Conservation (phyloP, 805 yeast species). For the Candida tibetensis region DNA sequence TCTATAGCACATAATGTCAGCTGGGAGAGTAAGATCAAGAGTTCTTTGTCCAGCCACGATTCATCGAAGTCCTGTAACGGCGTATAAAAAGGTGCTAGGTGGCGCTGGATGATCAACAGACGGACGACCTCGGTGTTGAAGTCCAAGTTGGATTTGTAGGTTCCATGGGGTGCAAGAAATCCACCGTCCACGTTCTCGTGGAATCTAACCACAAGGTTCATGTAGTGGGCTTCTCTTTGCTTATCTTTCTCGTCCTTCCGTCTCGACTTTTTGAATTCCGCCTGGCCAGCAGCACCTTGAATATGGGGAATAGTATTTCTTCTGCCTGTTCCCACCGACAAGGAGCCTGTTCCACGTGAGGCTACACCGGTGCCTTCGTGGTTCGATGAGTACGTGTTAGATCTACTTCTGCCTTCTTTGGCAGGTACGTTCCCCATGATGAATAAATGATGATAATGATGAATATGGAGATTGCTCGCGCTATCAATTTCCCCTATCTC, state of each 20-base stretch:
- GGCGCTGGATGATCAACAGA: constrained; percentile 62
- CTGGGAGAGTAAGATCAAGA: constrained; percentile 47
- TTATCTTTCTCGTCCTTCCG: constrained; percentile 54
- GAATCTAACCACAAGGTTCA: constrained; percentile 55
- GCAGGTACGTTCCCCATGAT: constrained; percentile 45
- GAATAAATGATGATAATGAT: background rate
- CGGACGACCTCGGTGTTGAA: constrained; percentile 74
- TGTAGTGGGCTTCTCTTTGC: constrained; percentile 51
- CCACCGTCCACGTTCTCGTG: constrained; percentile 92
- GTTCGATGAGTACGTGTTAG: constrained; percentile 14
- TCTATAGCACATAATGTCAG: constrained; percentile 57
- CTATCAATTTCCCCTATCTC: background rate
- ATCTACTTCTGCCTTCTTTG: constrained; percentile 35
- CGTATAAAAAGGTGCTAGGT: constrained; percentile 84
- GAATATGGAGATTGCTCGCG: constrained; percentile 1
- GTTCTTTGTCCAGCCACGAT: constrained; percentile 67
- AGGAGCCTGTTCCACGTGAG: constrained; percentile 5
- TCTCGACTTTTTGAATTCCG: constrained; percentile 21
- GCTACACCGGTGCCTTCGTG: constrained; percentile 6
- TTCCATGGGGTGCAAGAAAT: constrained; percentile 85
- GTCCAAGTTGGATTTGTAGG: constrained; percentile 73
- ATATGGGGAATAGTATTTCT: constrained; percentile 20
- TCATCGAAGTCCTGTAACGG: constrained; percentile 81
- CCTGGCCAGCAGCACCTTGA: constrained; percentile 10
- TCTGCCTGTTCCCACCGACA: constrained; percentile 8